Base-by-base conservation (phyloP, 202 grass and related monocot genomes). In the Sporobolus alterniflorus region DNA sequence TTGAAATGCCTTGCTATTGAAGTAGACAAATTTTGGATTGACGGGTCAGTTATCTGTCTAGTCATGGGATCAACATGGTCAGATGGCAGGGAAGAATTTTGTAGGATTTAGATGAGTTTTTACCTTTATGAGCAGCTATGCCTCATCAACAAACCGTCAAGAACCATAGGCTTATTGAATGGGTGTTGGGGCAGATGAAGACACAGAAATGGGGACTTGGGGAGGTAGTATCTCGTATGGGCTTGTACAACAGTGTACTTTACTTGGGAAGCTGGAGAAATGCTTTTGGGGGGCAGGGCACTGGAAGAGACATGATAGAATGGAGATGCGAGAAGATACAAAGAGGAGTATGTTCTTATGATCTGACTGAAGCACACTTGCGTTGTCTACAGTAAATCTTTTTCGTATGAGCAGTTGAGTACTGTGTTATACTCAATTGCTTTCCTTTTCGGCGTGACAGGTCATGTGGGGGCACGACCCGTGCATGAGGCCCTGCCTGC, bases 41-140 rank as follows among this genome's bases (percentile, higher is more conserved):
- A 50, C 33, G 61, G 61, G 73, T 61, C 31, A 44, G 48, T 67
- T 61, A 28, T 77, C 14, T 56, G 46, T 71, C 39, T 82, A 29
- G 29, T 76, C 77, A 76, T 88, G 21, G 10, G 52, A 48, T 40
- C 29, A 32, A 55, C 55, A 41, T n/a, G 33, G 32, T 89, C 70
- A 56, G 46, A 55, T 64, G 76, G 74, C 72, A 73, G 73, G 18
- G 64, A 54, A 49, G 33, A 54, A 32, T 77, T 14, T 54, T 29
- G 34, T 6, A 12, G 69, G 63, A n/a, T 60, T 42, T 40, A 43
- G 13, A 59, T 50, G 31, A 10, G 4, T 34, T 51, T 68, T 84
- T 79, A 36, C 21, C 33, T 64, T 76, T 70, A 31, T 80, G 20
- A 51, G 54, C n/a, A 28, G 51, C 6, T 49, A 42, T 51, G 52